These are phyloP conservation scores for Acanthamoeba rhysodes DNA, from an alignment of 208 protist species.

Conservation along the genomic window DNA sequence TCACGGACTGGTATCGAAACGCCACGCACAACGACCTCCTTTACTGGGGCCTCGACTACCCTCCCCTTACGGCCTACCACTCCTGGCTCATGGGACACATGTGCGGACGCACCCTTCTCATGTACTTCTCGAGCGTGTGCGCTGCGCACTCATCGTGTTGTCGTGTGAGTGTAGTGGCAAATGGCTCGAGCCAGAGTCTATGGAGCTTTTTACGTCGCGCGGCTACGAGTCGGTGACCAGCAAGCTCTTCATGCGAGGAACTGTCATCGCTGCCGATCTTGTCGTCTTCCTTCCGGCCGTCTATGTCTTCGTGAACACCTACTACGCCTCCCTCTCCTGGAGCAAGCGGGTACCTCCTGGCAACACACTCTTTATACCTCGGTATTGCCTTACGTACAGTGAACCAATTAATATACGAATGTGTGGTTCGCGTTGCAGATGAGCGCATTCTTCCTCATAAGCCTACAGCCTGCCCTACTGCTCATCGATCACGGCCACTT, in stretches of 20 bases:
- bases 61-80: slow-evolving; percentile 94
- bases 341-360: not conserved
- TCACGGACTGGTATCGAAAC: slow-evolving; percentile 86
- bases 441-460: slow-evolving; percentile 77
- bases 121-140: not conserved
- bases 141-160: not conserved
- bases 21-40: slow-evolving; percentile 91
- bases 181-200: slow-evolving; percentile 83
- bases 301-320: not conserved
- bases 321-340: not conserved
- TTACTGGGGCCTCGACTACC: slow-evolving; percentile 98
- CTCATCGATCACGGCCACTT: slow-evolving; percentile 96
- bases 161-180: slow-evolving; percentile 61
- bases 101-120: not conserved
- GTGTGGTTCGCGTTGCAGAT: not conserved
- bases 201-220: slow-evolving; percentile 88
- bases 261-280: slow-evolving; percentile 90
- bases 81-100: slow-evolving; percentile 89
- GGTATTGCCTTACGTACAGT: too few relatives aligned
- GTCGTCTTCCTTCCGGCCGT: slow-evolving; percentile 88
- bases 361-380: too few relatives aligned
- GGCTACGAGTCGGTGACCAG: slow-evolving; percentile 85
- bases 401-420: too few relatives aligned
- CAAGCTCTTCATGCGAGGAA: slow-evolving; percentile 93
- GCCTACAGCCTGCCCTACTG: slow-evolving; percentile 89